phyloP scores from a whole-genome alignment of 2,329 filamentous ascomycete genomes.

The Nigrospora oryzae region DNA sequence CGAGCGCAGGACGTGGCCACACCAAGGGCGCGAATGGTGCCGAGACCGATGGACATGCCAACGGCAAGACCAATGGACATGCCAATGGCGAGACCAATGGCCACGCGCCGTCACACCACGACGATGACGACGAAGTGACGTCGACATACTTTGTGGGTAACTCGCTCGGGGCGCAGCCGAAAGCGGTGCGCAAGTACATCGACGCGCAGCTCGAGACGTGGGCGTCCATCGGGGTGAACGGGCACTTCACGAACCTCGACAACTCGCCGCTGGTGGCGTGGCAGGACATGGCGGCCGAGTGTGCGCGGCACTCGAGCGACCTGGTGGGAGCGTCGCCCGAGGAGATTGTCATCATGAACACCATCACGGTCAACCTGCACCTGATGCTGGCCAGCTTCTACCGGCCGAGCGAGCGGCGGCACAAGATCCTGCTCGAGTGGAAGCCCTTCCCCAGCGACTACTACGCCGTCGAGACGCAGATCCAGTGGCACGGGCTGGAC shows the following conservation, averaged over 20 bases:
- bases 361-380: conserved; percentile 74
- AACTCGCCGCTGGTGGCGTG: conserved; percentile 64
- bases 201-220: conserved; percentile 74
- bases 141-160: conserved; percentile 84
- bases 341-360: conserved; percentile 86
- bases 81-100: conserved; percentile 11
- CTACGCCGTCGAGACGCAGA: conserved; percentile 79
- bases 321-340: conserved; percentile 67
- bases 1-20: background rate
- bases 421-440: conserved; percentile 83
- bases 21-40: conserved; percentile 15
- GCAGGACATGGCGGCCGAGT: conserved; percentile 71
- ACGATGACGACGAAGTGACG: conserved; percentile 24
- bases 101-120: conserved; percentile 12
- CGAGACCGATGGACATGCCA: conserved; percentile 7
- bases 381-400: conserved; percentile 82
- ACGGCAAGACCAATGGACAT: conserved; percentile 13
- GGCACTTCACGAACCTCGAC: conserved; percentile 65
- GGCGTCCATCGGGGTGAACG: conserved; percentile 76
- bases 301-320: conserved; percentile 59
- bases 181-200: conserved; percentile 79
- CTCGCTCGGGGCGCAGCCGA: conserved; percentile 78
- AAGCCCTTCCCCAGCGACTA: conserved; percentile 87
- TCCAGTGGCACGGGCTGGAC: conserved; percentile 60
- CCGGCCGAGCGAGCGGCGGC: conserved; percentile 50